Evolutionary conservation across 768 basidiomycete genomes (phyloP).

Genomic region (Neoboletus subvelutipes): DNA sequence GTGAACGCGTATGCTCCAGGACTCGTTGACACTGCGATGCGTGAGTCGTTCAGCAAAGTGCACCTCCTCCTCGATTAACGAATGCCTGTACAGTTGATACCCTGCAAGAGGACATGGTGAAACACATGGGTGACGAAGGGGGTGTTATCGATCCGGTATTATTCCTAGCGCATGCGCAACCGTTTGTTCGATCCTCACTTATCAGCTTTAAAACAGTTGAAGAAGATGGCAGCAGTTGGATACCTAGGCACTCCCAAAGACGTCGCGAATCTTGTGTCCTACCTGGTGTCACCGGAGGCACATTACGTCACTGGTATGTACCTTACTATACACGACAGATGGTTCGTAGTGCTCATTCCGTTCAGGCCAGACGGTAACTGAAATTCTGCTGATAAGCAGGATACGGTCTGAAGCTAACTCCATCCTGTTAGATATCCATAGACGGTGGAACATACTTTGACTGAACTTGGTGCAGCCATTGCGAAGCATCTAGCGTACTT

Average conservation of each 20-base stretch:
- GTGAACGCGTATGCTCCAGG: conserved; percentile 38
- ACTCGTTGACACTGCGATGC: conserved; percentile 28
- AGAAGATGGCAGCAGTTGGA: conserved; percentile 17
- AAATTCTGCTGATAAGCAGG: neutral
- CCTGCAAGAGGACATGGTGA: conserved; percentile 14
- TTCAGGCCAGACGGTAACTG: conserved; percentile 29
- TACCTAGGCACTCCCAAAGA: conserved; percentile 30
- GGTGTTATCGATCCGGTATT: conserved; percentile 18
- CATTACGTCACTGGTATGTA: conserved; percentile 35
- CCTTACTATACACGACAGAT: neutral
- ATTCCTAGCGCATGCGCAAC: neutral
- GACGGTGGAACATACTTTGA: conserved; percentile 29
- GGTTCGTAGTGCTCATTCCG: neutral
- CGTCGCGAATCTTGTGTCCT: conserved; percentile 38
- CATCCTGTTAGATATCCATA: conserved; percentile 19
- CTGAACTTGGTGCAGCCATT: neutral
- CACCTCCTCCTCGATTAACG: neutral
- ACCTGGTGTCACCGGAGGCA: conserved; percentile 35
- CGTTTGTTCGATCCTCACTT: neutral
- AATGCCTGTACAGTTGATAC: conserved; percentile 13
- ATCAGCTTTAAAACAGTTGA: conserved; percentile 10
- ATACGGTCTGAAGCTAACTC: neutral
- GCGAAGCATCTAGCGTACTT: too few relatives aligned
- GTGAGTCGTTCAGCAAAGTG: conserved; percentile 13
- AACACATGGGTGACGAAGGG: conserved; percentile 10